These are phyloP conservation scores for Delphinella strobiligena DNA, from an alignment of 2,329 filamentous ascomycete genomes.

Conservation along the genomic window DNA sequence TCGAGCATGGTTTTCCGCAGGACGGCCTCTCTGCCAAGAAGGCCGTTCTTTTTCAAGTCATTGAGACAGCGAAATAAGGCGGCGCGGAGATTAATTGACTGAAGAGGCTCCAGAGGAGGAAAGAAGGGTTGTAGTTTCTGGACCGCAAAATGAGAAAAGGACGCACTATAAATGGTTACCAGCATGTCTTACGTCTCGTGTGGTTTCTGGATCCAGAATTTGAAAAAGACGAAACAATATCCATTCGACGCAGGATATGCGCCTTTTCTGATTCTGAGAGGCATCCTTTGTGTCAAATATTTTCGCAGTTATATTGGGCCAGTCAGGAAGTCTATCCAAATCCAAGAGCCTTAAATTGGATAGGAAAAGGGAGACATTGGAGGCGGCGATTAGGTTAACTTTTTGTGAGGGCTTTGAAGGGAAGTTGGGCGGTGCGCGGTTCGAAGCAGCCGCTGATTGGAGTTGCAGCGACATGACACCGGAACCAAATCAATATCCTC, in stretches of 20 bases:
- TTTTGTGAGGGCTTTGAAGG: conserved; percentile 1
- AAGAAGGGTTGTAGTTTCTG: conserved; percentile 86
- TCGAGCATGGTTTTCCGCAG: conserved; percentile 92
- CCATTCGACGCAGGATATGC: conserved; percentile 80
- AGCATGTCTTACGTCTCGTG: conserved; percentile 48
- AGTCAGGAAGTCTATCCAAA: conserved; percentile 63
- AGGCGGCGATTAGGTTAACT: conserved; percentile 22
- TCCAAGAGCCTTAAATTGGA: conserved; percentile 76
- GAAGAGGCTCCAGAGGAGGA: conserved; percentile 76
- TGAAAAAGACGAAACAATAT: conserved; percentile 76
- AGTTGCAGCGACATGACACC: conserved; percentile 9
- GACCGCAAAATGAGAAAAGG: background rate
- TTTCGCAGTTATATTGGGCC: conserved; percentile 60
- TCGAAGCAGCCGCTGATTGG: conserved; percentile 6
- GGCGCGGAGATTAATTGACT: conserved; percentile 80
- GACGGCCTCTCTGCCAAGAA: conserved; percentile 65
- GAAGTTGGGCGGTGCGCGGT: conserved; percentile 5
- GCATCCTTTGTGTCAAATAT: conserved; percentile 58
- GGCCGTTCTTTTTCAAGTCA: conserved; percentile 75
- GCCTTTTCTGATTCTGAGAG: conserved; percentile 64
- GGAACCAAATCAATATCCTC: conserved; percentile 4
- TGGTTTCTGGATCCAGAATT: conserved; percentile 68
- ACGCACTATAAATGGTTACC: too few relatives aligned
- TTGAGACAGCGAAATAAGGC: conserved; percentile 72
- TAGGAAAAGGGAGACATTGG: conserved; percentile 56